Evolutionary conservation across 2,329 filamentous ascomycete genomes (phyloP).

Genomic region (Aspergillus sp.): DNA sequence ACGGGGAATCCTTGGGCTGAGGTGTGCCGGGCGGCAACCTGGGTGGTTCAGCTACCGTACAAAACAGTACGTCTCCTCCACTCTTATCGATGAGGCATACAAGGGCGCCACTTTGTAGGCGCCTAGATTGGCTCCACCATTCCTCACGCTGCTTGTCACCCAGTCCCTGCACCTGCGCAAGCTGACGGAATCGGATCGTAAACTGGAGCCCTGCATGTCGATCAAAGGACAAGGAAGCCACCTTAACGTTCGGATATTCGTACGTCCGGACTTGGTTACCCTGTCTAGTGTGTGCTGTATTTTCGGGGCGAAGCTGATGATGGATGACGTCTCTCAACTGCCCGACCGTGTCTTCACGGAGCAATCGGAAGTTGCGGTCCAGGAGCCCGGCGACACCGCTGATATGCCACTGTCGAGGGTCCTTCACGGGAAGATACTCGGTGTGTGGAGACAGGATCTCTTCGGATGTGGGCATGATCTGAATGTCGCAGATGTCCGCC

Average conservation of each 20-base stretch:
- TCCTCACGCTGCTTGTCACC: conserved; percentile 19
- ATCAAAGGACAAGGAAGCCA: conserved; percentile 20
- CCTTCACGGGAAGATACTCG: conserved; percentile 38
- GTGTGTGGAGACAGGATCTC: conserved; percentile 34
- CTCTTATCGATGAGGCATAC: conserved; percentile 29
- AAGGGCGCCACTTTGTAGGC: conserved; percentile 31
- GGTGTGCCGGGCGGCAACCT: neutral
- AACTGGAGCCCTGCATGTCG: conserved; percentile 24
- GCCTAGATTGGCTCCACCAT: conserved; percentile 35
- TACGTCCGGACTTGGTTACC: conserved; percentile 8
- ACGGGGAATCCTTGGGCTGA: neutral
- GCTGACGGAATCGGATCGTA: conserved; percentile 28
- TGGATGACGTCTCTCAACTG: conserved; percentile 36
- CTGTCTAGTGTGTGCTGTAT: conserved; percentile 1
- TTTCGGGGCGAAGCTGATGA: conserved; percentile 10
- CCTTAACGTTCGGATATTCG: conserved; percentile 6
- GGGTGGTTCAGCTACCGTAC: conserved; percentile 21
- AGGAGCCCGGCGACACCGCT: conserved; percentile 31
- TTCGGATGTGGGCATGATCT: conserved; percentile 39
- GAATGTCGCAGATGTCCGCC: conserved; percentile 34
- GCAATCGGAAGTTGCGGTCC: conserved; percentile 41
- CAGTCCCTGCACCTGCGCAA: conserved; percentile 15
- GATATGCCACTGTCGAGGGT: conserved; percentile 32
- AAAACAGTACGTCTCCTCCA: conserved; percentile 28
- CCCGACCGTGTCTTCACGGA: conserved; percentile 40